phyloP scores from a whole-genome alignment of 1,139 yeast species.

The Saccharomyces hybrid region DNA sequence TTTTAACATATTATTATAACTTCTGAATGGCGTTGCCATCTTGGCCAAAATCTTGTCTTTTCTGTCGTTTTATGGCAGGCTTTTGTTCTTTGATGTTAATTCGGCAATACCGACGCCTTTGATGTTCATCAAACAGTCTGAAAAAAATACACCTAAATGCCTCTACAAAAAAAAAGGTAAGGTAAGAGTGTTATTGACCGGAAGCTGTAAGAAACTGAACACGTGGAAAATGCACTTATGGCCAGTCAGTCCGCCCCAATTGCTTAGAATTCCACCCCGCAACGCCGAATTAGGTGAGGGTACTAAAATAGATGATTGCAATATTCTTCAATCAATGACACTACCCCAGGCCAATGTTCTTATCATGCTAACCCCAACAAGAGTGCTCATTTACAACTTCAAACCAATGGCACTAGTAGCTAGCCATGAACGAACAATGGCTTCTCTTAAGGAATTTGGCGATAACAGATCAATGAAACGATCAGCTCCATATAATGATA shows the following conservation, averaged over 20 bases:
- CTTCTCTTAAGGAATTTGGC: constrained; percentile 37
- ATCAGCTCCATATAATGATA: constrained; percentile 15
- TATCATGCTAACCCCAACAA: constrained; percentile 23
- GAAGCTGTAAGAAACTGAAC: background rate
- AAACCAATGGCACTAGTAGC: constrained; percentile 38
- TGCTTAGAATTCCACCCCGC: constrained; percentile 9
- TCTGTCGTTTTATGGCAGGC: background rate
- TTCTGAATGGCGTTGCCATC: background rate
- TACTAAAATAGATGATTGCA: constrained; percentile 9
- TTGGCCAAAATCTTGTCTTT: background rate
- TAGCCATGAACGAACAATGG: constrained; percentile 36
- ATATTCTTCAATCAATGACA: constrained; percentile 16
- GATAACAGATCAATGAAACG: constrained; percentile 27
- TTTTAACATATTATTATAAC: background rate
- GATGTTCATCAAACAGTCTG: background rate
- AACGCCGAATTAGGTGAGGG: constrained; percentile 5
- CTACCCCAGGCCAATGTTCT: constrained; percentile 22
- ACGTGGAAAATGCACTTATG: constrained; percentile 17
- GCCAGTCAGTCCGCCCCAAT: constrained; percentile 26
- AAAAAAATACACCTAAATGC: constrained; percentile 1
- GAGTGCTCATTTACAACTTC: constrained; percentile 28
- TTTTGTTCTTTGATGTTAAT: background rate
- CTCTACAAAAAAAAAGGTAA: background rate
- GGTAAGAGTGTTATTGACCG: background rate
- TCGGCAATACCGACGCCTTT: background rate